Conservation (phyloP, 352 stramenopile species). For the Pythium monospermum region DNA sequence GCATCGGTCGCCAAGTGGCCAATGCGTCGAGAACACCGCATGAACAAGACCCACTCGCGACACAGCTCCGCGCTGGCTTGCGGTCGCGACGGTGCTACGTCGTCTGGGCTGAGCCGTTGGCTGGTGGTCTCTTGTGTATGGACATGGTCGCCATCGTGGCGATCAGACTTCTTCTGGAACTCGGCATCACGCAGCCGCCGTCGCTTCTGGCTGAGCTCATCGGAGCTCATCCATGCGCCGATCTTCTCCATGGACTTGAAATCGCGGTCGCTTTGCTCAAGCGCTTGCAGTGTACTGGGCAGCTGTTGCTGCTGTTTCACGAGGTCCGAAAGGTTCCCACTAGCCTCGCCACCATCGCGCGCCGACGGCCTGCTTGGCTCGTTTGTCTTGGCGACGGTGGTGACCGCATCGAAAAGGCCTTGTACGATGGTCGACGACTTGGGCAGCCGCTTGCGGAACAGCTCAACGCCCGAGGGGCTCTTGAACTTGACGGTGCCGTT, state of each 20-base stretch:
- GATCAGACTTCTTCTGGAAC: slow-evolving; percentile 5
- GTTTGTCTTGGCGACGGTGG: no score
- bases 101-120: background rate
- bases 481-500: slow-evolving; percentile 55
- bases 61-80: slow-evolving; percentile 45
- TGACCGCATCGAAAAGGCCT: slow-evolving; percentile 21
- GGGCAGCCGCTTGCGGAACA: slow-evolving; percentile 64
- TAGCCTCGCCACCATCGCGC: no score
- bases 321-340: slow-evolving; percentile 4
- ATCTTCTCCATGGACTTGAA: slow-evolving; percentile 65
- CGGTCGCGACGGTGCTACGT: slow-evolving; percentile 35
- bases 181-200: slow-evolving; percentile 25
- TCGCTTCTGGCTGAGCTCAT: slow-evolving; percentile 44
- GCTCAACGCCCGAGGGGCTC: slow-evolving; percentile 50
- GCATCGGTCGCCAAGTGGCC: slow-evolving; percentile 2
- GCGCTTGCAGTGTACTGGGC: slow-evolving; percentile 27
- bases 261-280: slow-evolving; percentile 38
- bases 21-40: slow-evolving; percentile 35
- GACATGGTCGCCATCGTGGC: slow-evolving; percentile 36
- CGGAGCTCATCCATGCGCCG: slow-evolving; percentile 51
- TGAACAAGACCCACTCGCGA: slow-evolving; percentile 69
- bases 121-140: slow-evolving; percentile 36
- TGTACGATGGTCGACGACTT: slow-evolving; percentile 39
- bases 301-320: slow-evolving; percentile 8
- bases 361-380: no score